Evolutionary conservation across 257 asterid genomes (phyloP), one percentile per base, ranked within the genome.

Genomic region (Forsythia suspensa): DNA sequence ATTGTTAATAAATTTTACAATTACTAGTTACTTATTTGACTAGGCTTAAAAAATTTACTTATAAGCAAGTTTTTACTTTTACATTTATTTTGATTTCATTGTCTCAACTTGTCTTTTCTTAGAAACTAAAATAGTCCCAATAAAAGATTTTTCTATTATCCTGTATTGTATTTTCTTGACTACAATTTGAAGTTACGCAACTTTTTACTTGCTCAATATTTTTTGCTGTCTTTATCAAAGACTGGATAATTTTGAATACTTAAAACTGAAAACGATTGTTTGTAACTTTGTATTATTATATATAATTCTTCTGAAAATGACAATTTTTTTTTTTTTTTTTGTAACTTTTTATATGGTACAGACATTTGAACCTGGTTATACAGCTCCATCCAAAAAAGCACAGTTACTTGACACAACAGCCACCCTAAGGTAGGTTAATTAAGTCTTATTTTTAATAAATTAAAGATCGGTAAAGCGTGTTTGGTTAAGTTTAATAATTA

Each of bases 321-420:
- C 40, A 6, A 13, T 43, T 20, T 1, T 21, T 18, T 67, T 24
- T 43, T 20, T 1, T 21, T 7, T 34, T 24, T 7, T 34, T 16
- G n/a, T 3, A 0, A n/a, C n/a, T 6, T 36, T 48, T 69, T 48
- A 21, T 73, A 70, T 83, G 86, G 36, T 20, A 57, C 96, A 95
- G 99, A 91, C 87, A 76, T 95, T 91, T 86, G 97, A 93, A 83
- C 92, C 98, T 12, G 99, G 94, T 1, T 95, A 89, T 80, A 90
- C 90, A 39, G 87, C 87, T 65, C 88, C 88, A 66, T 91, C 90
- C 48, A 86, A 88, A 88, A 90, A 90, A 77, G 77, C 76, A 37
- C 80, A 77, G 70, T 76, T 77, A 36, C 71, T 78, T 79, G 86
- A 88, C 78, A 86, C 92, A 74, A 69, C 88, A 40, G 88, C 80